A percentile compares a stretch with the other conserved stretches of the same genome.
Conservation (phyloP, 2,329 filamentous ascomycete genomes). For the Hymenoscyphus occultus region DNA sequence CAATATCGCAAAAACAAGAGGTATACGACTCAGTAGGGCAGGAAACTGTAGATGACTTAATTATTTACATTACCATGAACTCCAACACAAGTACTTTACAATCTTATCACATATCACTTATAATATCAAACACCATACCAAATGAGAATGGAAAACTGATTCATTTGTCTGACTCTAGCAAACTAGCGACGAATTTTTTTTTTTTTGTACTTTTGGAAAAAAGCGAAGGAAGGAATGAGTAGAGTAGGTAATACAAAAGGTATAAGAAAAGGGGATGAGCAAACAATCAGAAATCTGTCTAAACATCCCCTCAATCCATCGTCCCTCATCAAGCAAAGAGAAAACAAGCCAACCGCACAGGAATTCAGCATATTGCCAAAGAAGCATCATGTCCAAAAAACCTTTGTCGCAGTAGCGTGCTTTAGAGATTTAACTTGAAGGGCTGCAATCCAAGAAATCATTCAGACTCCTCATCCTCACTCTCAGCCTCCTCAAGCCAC, state of each 20-base stretch:
- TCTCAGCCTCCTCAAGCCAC: slow-evolving; percentile 87
- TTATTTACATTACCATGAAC: too few relatives aligned
- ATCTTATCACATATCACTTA: too few relatives aligned
- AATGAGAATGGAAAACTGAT: not conserved
- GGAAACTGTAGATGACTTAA: too few relatives aligned
- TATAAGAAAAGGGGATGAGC: not conserved
- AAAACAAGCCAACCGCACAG: not conserved
- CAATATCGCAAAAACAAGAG: too few relatives aligned
- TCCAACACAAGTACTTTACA: too few relatives aligned
- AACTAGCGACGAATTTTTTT: not conserved
- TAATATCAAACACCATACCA: not conserved
- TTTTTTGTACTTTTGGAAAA: not conserved
- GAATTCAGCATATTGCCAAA: slow-evolving; percentile 1
- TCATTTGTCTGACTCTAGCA: slow-evolving; percentile 3
- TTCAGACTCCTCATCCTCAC: slow-evolving; percentile 48
- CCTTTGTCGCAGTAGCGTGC: not conserved
- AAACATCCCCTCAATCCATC: not conserved
- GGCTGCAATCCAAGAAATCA: not conserved
- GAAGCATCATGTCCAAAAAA: slow-evolving; percentile 2
- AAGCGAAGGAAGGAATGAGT: not conserved
- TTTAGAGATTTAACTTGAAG: not conserved
- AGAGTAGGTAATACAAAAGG: not conserved
- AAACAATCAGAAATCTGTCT: slow-evolving; percentile 2
- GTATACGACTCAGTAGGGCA: too few relatives aligned
- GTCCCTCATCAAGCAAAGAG: not conserved